These are phyloP conservation scores for Daphne laureola DNA, from an alignment of 441 rosid genomes.

Conservation along the genomic window DNA sequence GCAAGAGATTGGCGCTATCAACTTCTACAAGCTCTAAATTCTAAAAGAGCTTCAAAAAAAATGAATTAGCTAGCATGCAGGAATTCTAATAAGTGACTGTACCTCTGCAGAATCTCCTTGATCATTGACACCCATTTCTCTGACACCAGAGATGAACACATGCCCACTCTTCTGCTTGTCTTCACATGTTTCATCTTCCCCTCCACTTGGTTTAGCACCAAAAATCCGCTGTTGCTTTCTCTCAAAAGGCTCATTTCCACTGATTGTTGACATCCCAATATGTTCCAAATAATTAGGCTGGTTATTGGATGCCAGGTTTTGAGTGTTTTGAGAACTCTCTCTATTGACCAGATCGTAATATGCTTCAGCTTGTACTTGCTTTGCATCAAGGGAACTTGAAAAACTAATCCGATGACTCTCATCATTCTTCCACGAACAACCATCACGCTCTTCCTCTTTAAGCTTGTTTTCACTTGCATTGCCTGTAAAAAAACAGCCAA, in stretches of 20 bases:
- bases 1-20: constrained; percentile 8
- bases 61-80: constrained; percentile 3
- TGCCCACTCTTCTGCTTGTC: constrained; percentile 14
- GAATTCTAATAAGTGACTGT: constrained; percentile 20
- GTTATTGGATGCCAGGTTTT: constrained; percentile 10
- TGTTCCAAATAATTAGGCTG: constrained; percentile 16
- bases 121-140: constrained; percentile 16
- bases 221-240: constrained; percentile 13
- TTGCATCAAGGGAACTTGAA: constrained; percentile 12
- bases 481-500: constrained; percentile 18
- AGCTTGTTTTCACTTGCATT: constrained; percentile 7
- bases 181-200: constrained; percentile 11
- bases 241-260: constrained; percentile 13
- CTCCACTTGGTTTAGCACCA: constrained; percentile 7
- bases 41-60: not conserved
- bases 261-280: constrained; percentile 13
- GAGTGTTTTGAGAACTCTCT: constrained; percentile 14
- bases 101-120: constrained; percentile 24
- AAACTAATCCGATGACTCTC: constrained; percentile 1
- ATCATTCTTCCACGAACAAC: constrained; percentile 8
- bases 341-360: constrained; percentile 8
- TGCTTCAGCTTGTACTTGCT: constrained; percentile 18
- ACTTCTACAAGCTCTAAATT: not conserved
- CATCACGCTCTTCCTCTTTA: constrained; percentile 6
- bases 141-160: constrained; percentile 12